Conservation (phyloP, 345 rosid species). For the Populus pruinosa region DNA sequence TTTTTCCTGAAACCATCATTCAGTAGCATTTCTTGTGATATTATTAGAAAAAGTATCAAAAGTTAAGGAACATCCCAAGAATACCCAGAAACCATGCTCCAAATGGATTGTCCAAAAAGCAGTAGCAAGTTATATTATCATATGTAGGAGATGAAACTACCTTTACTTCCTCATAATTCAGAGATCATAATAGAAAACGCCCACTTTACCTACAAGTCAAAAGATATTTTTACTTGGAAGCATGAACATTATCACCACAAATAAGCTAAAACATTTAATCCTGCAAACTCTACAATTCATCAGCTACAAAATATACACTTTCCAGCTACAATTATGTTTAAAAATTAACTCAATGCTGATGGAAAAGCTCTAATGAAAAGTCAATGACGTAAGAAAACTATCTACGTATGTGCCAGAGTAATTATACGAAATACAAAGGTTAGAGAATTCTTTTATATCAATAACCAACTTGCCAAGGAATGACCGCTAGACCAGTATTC, state of each 20-base stretch:
- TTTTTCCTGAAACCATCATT: background rate
- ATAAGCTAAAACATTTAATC: slow-evolving; percentile 36
- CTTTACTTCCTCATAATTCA: slow-evolving; percentile 97
- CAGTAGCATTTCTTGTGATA: background rate
- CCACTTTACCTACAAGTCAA: slow-evolving; percentile 99
- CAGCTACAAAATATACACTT: slow-evolving; percentile 10
- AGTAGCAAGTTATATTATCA: slow-evolving; percentile 19
- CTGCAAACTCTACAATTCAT: slow-evolving; percentile 34
- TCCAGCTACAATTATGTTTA: slow-evolving; percentile 12
- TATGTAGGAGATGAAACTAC: slow-evolving; percentile 71
- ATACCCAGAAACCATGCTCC: background rate
- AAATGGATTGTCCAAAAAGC: slow-evolving; percentile 18
- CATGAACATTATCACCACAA: slow-evolving; percentile 58
- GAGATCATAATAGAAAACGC: slow-evolving; percentile 94
- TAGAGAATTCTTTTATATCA: background rate
- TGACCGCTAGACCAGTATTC: background rate
- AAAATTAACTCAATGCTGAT: background rate
- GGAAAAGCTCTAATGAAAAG: background rate
- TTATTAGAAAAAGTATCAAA: background rate
- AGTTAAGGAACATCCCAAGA: background rate
- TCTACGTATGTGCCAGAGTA: background rate
- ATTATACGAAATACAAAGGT: background rate
- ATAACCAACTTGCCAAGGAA: background rate
- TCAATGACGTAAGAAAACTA: background rate
- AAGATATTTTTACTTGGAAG: slow-evolving; percentile 90